Percentiles rank a stretch among this genome's conserved stretches.
These are phyloP conservation scores for Glycine soja DNA, from an alignment of 306 rosid genomes.

Conservation along the genomic window DNA sequence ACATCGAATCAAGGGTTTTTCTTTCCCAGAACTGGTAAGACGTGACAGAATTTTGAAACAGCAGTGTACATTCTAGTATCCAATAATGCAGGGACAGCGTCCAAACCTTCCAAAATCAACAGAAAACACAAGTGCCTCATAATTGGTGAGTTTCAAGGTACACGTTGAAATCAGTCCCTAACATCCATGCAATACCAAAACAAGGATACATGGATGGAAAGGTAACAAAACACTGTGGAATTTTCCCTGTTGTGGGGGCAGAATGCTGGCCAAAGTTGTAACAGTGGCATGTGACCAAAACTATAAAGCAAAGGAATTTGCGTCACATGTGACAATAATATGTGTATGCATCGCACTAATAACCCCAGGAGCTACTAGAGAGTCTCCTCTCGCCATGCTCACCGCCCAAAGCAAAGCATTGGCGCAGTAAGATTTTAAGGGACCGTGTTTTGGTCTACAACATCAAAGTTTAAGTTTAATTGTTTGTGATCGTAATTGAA, in stretches of 20 bases:
- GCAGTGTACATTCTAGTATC: background rate
- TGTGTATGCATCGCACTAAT: conserved; percentile 9
- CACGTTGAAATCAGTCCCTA: background rate
- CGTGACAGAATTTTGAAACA: background rate
- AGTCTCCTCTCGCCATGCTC: conserved; percentile 18
- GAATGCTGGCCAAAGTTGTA: conserved; percentile 24
- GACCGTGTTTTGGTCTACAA: no score
- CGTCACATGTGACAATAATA: background rate
- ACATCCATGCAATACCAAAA: conserved; percentile 30
- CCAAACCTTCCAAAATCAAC: background rate
- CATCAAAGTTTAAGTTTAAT: no score
- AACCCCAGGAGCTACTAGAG: background rate
- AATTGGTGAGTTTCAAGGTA: background rate
- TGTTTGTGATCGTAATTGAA: no score
- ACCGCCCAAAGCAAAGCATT: conserved; percentile 16
- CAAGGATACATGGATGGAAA: background rate
- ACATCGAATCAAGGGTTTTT: background rate
- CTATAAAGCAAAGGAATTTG: conserved; percentile 19
- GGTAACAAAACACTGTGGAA: background rate
- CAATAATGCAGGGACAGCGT: conserved; percentile 12
- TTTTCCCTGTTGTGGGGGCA: conserved; percentile 35
- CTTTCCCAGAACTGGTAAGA: background rate
- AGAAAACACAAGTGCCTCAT: background rate
- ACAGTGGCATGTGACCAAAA: conserved; percentile 29
- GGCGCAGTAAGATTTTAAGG: no score